A percentile compares a stretch with the other conserved stretches of the same genome.
phyloP scores from a whole-genome alignment of 1,139 yeast genomes.

The Torulaspora pretoriensis region DNA sequence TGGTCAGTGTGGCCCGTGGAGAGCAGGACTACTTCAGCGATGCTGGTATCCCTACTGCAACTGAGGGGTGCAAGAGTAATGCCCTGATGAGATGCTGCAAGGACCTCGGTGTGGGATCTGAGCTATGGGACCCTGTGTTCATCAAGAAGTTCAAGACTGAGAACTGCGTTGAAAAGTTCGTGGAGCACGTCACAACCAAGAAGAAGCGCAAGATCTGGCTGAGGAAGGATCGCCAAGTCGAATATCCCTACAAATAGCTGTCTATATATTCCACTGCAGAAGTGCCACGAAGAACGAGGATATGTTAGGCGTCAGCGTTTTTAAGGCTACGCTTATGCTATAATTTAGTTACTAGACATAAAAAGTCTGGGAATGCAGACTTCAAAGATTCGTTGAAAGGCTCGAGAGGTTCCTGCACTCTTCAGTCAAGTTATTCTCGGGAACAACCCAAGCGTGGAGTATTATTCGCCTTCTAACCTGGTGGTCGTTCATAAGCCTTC shows the following conservation, averaged over 20 bases:
- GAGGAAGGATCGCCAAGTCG: constrained; percentile 71
- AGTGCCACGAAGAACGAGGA: neutral
- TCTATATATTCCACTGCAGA: neutral
- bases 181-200: constrained; percentile 75
- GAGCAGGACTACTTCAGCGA: constrained; percentile 91
- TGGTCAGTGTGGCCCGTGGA: constrained; percentile 90
- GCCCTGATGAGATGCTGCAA: constrained; percentile 98
- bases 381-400: too few relatives aligned
- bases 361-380: too few relatives aligned
- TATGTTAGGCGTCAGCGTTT: neutral
- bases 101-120: constrained; percentile 94
- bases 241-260: constrained; percentile 68
- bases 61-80: constrained; percentile 95
- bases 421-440: too few relatives aligned
- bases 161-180: constrained; percentile 78
- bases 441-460: too few relatives aligned
- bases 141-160: constrained; percentile 73
- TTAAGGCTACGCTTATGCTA: too few relatives aligned
- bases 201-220: constrained; percentile 90
- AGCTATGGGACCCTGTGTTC: constrained; percentile 93
- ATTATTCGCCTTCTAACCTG: too few relatives aligned
- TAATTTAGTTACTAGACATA: too few relatives aligned
- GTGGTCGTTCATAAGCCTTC: neutral
- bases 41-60: constrained; percentile 87
- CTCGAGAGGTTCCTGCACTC: too few relatives aligned